These are phyloP conservation scores for Penicillium subrubescens DNA, from an alignment of 495 filamentous ascomycete species.

Conservation along the genomic window DNA sequence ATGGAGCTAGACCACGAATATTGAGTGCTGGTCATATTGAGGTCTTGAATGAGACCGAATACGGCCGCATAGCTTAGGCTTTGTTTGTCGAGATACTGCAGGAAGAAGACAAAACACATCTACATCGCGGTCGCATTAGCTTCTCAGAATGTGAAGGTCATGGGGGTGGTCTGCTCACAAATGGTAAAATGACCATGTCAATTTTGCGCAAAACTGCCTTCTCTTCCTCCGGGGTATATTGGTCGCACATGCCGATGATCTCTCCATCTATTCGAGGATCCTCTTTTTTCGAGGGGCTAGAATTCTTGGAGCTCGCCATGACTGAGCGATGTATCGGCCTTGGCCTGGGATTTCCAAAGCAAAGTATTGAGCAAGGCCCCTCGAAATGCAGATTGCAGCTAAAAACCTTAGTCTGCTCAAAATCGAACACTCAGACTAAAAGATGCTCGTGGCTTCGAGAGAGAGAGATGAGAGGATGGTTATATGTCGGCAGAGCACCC, in stretches of 20 bases:
- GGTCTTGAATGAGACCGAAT: slow-evolving; percentile 55
- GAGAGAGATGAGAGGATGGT: background rate
- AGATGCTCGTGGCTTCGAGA: no score
- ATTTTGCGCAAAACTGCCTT: slow-evolving; percentile 49
- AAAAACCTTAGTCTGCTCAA: background rate
- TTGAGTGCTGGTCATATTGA: slow-evolving; percentile 50
- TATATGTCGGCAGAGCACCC: background rate
- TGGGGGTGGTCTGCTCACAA: slow-evolving; percentile 30
- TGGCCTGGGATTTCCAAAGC: background rate
- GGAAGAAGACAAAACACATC: slow-evolving; percentile 38
- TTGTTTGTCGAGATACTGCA: slow-evolving; percentile 55
- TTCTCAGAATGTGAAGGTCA: background rate
- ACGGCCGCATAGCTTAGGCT: slow-evolving; percentile 57
- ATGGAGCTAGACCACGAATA: slow-evolving; percentile 28
- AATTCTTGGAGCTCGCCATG: slow-evolving; percentile 15
- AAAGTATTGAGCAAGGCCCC: background rate
- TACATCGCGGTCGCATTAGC: slow-evolving; percentile 4
- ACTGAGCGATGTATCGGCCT: background rate
- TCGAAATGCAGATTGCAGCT: background rate
- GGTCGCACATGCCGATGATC: slow-evolving; percentile 25
- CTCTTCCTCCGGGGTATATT: slow-evolving; percentile 43
- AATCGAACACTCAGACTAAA: background rate
- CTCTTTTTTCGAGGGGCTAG: slow-evolving; percentile 9
- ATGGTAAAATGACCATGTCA: slow-evolving; percentile 43
- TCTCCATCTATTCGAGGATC: slow-evolving; percentile 2